Evolutionary conservation across 768 basidiomycete genomes (phyloP), one percentile per base, ranked within the genome.

Genomic region (Leccinum longicurvipes): DNA sequence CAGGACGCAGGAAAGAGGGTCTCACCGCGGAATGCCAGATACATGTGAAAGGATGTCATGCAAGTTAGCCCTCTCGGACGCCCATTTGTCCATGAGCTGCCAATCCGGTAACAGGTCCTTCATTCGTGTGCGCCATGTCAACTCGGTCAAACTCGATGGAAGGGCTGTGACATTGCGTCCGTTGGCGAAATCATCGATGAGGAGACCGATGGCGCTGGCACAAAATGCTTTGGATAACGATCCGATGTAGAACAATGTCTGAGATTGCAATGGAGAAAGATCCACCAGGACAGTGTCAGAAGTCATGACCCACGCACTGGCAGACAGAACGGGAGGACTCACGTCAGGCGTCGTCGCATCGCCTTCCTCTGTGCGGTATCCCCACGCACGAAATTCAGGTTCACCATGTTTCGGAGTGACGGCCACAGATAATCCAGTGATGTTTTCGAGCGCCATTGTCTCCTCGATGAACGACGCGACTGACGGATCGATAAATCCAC

Each of bases 151-250:
- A 7, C 61, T 59, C 1, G 53, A n/a, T 1, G 77, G 77, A 2
- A 78, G 67, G 4, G 65, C 63, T 0, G 75, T 73, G 6, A 60
- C 55, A 29, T 77, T 77, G 19, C 58, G 63, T 2, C 75, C 69
- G 14, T 64, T 54, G 11, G 67, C 66, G 56, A 73, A 76, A 56
- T 77, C 76, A 24, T 76, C 72, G 45, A 78, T 73, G 21, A 79
- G 67, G 17, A 79, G 70, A 4, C 78, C 76, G 1, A 77, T 46
- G 4, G 75, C 68, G 0, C 67, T 71, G 1, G 67, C 63, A 6
- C 77, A 63, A 63, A 79, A 78, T 4, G 74, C 73, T 46, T 77
- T 75, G 6, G 74, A 76, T 36, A 70, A 68, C 0, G 74, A 76
- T 1, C 60, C 75, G 29, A 76, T 60, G 36, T 60, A 56, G 55